These are phyloP conservation scores for Physcomitrellopsis africana DNA, from an alignment of 225 moss, liverwort and hornwort genomes.

Conservation along the genomic window DNA sequence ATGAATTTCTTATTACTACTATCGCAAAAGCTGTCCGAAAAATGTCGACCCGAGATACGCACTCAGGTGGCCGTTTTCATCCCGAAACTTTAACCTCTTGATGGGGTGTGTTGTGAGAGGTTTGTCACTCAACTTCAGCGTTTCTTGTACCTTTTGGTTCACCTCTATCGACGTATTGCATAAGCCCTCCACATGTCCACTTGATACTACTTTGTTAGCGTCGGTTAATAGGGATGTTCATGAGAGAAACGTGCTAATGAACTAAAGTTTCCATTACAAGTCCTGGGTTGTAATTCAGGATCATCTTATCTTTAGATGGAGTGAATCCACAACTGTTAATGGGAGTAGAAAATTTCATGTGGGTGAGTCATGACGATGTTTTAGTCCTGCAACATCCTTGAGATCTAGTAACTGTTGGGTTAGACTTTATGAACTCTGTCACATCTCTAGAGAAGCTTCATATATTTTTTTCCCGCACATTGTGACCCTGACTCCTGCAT, in stretches of 20 bases:
- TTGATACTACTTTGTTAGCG: neutral
- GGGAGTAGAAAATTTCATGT: constrained; percentile 84
- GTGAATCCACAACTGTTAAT: constrained; percentile 79
- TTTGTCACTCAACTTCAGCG: constrained; percentile 24
- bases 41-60: constrained; percentile 79
- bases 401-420: constrained; percentile 67
- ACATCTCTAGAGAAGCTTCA: neutral
- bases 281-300: constrained; percentile 39
- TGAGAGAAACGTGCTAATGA: neutral
- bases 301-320: constrained; percentile 81
- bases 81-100: constrained; percentile 75
- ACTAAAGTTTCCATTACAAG: constrained; percentile 13
- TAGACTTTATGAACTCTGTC: constrained; percentile 1
- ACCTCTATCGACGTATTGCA: neutral
- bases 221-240: neutral
- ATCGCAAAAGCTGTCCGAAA: constrained; percentile 81
- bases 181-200: no score
- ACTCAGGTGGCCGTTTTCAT: constrained; percentile 78
- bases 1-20: constrained; percentile 84
- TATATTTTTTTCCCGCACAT: no score
- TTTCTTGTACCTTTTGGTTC: constrained; percentile 12
- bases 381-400: constrained; percentile 89
- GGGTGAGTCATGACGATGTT: constrained; percentile 81
- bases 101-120: constrained; percentile 83
- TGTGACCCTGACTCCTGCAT: neutral